Evolutionary conservation across 257 asterid species (phyloP), one percentile per base, ranked within the genome.

Genomic region (Datura wrightii): DNA sequence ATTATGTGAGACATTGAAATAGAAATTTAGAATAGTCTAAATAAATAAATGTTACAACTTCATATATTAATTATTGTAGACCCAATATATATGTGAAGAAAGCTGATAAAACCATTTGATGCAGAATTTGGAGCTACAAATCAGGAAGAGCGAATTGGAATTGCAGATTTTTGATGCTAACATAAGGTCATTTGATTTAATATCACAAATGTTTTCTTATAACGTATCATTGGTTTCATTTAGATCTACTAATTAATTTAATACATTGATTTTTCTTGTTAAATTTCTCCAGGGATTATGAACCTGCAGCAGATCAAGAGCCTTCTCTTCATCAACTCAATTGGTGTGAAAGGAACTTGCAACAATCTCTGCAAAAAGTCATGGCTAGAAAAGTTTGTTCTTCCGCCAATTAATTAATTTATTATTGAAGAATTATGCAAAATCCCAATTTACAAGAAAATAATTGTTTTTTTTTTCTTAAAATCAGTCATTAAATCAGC

Each of bases 321-420:
- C 86, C 94, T 83, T 92, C 97, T n/a, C 86, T 93, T 85, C 90
- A 91, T 65, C 94, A 92, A 36, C 54, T 91, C 18, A 66, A 87
- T 5, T 93, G 94, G 97, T 90, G 91, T 81, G 96, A 91, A 86
- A 89, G 89, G 78, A 92, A 93, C 86, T 83, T 93, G 82, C 54
- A 82, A 8, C 76, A 52, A 6, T 89, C 97, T 83, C 72, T 92
- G 15, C 84, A 89, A 63, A 85, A 53, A 72, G 81, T 88, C 44
- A 6, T 24, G 24, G 14, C 60, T 74, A 74, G 60, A 48, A 74
- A 48, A 24, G 60, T 74, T 48, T 74, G 81, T 50, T 19, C 60
- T 74, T 48, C 1, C 42, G 48, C 42, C 2, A 11, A 1, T 62
- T 24, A 10, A 3, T 16, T 67, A 8, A 37, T 67, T 67, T 67